These are phyloP conservation scores for Candida hispaniensis DNA, from an alignment of 805 yeast species.

Conservation along the genomic window DNA sequence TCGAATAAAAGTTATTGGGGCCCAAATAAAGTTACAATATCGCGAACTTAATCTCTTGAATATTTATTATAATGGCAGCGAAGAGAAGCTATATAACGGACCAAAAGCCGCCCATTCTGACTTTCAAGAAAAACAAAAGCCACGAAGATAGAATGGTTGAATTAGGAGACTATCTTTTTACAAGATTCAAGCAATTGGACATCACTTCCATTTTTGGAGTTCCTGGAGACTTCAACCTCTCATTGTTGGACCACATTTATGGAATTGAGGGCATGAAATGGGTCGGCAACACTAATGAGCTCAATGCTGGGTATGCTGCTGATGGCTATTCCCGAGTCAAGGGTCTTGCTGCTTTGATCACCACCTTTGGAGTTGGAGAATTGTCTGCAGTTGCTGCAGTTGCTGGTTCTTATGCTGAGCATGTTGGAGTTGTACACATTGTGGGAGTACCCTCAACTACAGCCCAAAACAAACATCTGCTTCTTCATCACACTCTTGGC, in stretches of 20 bases:
- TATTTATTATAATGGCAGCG: too few species aligned
- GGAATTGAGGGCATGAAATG: constrained; percentile 51
- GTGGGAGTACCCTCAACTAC: constrained; percentile 78
- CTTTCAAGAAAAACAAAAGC: constrained; percentile 9
- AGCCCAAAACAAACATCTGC: constrained; percentile 59
- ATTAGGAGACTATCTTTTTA: constrained; percentile 68
- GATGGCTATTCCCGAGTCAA: constrained; percentile 82
- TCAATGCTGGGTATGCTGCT: constrained; percentile 81
- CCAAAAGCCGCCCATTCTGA: constrained; percentile 15
- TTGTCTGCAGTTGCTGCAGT: constrained; percentile 74
- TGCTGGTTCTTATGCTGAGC: constrained; percentile 85
- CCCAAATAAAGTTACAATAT: too few species aligned
- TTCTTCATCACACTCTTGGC: constrained; percentile 76
- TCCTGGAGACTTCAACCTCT: constrained; percentile 52
- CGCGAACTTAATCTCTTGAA: too few species aligned
- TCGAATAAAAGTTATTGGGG: too few species aligned
- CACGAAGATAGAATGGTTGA: constrained; percentile 33
- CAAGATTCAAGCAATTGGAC: constrained; percentile 62
- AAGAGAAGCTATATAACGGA: too few species aligned
- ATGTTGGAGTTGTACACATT: constrained; percentile 72
- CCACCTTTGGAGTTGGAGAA: constrained; percentile 90
- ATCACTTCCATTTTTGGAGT: constrained; percentile 48
- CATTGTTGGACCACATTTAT: constrained; percentile 56
- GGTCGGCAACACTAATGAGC: constrained; percentile 87
- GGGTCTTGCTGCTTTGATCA: constrained; percentile 61